A percentile compares a stretch with the other conserved stretches of the same genome.
These are phyloP conservation scores for Oryza nivara DNA, from an alignment of 176 grass and related monocot species.

Conservation along the genomic window DNA sequence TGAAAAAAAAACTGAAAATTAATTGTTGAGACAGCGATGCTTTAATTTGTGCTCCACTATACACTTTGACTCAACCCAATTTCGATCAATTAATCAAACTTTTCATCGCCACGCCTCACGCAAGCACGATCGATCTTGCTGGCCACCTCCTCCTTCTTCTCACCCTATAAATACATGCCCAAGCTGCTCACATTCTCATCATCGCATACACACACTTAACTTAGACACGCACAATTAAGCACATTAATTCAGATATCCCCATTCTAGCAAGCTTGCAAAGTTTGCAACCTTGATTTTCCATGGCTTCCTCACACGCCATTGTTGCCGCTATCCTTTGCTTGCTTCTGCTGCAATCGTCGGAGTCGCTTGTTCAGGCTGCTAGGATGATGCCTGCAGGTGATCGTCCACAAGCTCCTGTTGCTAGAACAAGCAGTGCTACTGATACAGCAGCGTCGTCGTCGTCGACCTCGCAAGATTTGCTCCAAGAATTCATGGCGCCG, in stretches of 20 bases:
- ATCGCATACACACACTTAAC: background rate
- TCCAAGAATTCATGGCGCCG: constrained; percentile 19
- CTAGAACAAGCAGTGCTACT: background rate
- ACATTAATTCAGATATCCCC: background rate
- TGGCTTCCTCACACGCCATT: constrained; percentile 44
- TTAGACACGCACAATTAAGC: background rate
- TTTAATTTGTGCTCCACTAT: constrained; percentile 23
- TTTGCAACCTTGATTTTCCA: background rate
- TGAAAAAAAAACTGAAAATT: background rate
- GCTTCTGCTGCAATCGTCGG: constrained; percentile 30
- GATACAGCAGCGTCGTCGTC: background rate
- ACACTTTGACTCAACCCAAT: constrained; percentile 27
- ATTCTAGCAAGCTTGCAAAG: background rate
- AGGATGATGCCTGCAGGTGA: constrained; percentile 41
- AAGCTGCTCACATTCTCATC: constrained; percentile 28
- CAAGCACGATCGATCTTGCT: background rate
- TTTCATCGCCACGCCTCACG: constrained; percentile 16
- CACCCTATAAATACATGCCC: constrained; percentile 46
- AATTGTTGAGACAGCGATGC: background rate
- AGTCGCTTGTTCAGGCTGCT: constrained; percentile 29
- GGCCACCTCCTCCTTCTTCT: background rate
- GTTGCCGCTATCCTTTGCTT: constrained; percentile 4
- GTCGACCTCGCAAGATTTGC: constrained; percentile 6
- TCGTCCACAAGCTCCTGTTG: background rate
- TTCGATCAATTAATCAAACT: background rate